Base-by-base conservation (phyloP, 805 yeast species). In the Sugiyamaella floridensis region DNA sequence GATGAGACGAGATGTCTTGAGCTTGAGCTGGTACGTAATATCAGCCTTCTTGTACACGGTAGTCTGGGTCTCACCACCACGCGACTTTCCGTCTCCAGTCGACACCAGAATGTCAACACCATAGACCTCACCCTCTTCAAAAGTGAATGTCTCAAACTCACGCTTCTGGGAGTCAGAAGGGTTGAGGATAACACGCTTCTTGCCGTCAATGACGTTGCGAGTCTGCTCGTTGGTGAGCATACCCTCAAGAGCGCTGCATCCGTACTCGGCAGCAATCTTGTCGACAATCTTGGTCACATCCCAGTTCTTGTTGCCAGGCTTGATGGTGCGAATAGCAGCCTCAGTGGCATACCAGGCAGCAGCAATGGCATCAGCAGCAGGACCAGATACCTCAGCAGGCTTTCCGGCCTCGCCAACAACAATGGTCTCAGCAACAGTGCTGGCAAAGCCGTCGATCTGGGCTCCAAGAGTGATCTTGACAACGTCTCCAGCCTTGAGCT, bases 281-380 rank as follows among this genome's bases (percentile, higher is more conserved):
- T 71, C 79, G 43, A 85, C 89, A 45, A 81, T 68, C 60, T 77
- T 76, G 62, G 92, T 84, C 55, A 86, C 84, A 60, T 85, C 89
- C 80, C 81, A 81, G 76, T 85, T 85, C 70, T 77, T 80, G 67
- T 79, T 79, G 55, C 86, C 86, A 44, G 82, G 80, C 68, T 75
- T 76, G 69, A 85, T 72, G 43, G 80, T 75, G 68, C 89, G 77
- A 54, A 85, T 71, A 44, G 92, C 90, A 44, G 89, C 89, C 74
- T 85, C 89, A 40, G 85, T 75, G n/a, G 90, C 86, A 60, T 76
- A 76, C 82, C 85, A 80, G 15, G 89, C 89, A 49, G 89, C 83
- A 58, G 81, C 75, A 54, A 85, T 65, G 61, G 81, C 80, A 66
- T 85, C 87, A 48, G 89, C 89, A 53, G 75, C 77, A 55, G 69